Base-by-base conservation (phyloP, 495 filamentous ascomycete genomes). In the Aspergillus mulundensis region DNA sequence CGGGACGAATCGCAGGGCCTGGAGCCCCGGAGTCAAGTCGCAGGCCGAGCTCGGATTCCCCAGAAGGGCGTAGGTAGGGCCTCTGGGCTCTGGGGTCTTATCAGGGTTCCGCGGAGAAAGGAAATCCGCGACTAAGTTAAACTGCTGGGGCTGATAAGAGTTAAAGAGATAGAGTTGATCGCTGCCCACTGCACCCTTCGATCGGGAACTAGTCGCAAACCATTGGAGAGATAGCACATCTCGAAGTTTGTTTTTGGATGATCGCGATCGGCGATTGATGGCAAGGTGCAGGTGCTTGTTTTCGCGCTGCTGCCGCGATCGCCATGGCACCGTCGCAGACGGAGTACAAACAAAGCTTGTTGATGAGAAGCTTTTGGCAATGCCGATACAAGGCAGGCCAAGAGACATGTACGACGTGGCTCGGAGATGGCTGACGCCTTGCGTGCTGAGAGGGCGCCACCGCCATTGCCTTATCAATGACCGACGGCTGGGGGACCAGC, bases 331-430 rank as follows among this genome's bases (percentile, higher is more conserved):
- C 20, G 32, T 20, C n/a, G 19, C 19, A 14, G 10, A 44, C 6
- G 42, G 15, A 15, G 19, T 40, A 8, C 36, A 28, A 18, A 10
- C 3, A 52, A 52, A 52, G 50, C 50, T 52, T 52, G 50, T 52
- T 30, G 20, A 19, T 18, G 15, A 43, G 21, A 52, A 52, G 36
- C 36, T 52, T 52, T 51, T 12, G 2, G 20, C 30, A 7, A 34
- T 5, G 7, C 15, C 15, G 30, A 50, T 50, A 15, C 25, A 14
- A 50, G 30, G 46, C 46, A 19, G 25, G 25, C 45, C 28, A 34
- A 32, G 45, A 1, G 6, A 32, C 34, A 25, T 21, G 28, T 8
- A 8, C 25, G 8, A 8, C 25, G 8, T 28, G 25, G 25, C 8
- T 28, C 32, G 5, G 32, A 36, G 32, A 36, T 36, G 12, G 32